Base-by-base conservation (phyloP, 2,329 filamentous ascomycete species). In the Pseudocercospora fuligena region DNA sequence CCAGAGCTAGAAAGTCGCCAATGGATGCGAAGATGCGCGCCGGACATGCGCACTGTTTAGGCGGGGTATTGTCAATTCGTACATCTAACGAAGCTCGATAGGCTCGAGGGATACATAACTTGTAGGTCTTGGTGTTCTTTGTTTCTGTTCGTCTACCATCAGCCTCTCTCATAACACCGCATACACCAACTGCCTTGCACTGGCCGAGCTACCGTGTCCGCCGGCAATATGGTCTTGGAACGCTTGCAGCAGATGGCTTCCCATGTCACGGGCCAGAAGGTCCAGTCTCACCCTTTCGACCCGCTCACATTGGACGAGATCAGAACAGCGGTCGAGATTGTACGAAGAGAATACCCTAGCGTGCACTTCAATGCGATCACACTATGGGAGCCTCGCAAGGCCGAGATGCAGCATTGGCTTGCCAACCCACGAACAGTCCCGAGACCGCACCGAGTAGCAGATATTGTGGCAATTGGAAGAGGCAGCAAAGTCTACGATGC, bases 361-460 rank as follows among this genome's bases (percentile, higher is more conserved):
- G 85, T 96, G 66, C 88, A 89, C 79, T 97, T 94, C 86, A 95
- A 97, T 82, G 91, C 93, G 2, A 89, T 97, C 64, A 91, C 92
- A 2, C 83, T 97, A 29, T 90, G 89, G 74, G 93, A 97, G 83
- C 93, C 93, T 58, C 90, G 90, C 70, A 97, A 97, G 84, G 88
- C 86, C 54, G 89, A 93, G 73, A 93, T 97, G 92, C 84, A 89
- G 77, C 87, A 86, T 66, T 97, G 92, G 92, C 80, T 97, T 12
- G 88, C 86, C 58, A 84, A 88, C 65, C 88, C 91, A 0, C 80
- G 87, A 21, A 84, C 83, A 9, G 81, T 83, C 0, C 84, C 88
- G 0, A 84, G 88, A 53, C 93, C 93, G 11, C 79, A 84, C 36
- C 87, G 93, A 74, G 82, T 93, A 6, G 93, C 93, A 8, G 93